Evolutionary conservation across 169 alveolate genomes (phyloP), one percentile per base, ranked within the genome.

Genomic region (Plasmodium gonderi): DNA sequence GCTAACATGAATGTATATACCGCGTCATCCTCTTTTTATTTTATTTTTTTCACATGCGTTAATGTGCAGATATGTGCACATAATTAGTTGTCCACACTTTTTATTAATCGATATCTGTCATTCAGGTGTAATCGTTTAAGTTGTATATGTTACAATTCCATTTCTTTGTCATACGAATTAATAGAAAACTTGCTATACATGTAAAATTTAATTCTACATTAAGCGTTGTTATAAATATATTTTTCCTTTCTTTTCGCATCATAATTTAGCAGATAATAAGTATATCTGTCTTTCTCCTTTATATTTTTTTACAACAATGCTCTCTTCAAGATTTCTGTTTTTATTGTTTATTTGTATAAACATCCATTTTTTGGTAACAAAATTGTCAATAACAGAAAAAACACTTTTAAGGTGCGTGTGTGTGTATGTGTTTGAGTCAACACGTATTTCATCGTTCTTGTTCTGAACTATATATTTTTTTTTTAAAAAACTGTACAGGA

Each of bases 41-140:
- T 23, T 11, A 29, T 40, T 75, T 40, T 75, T 75, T 49, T 64
- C 11, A 51, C 65, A 51, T 69, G 92, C 92, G 42, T 36, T 12
- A 45, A 42, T 72, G 92, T 83, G 92, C 92, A 83, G 14, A 36
- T 36, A 68, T 76, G 92, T 83, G 92, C 92, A 83, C 92, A 69
- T 47, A 80, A 80, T 38, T 40, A 33, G 23, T 29, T 49, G 90
- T 29, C 42, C 4, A 40, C 36, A 49, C n/a, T 47, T 79, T 51
- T 51, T 49, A 67, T 47, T 65, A 80, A 65, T 80, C n/a, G 11
- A 67, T 80, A 17, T n/a, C n/a, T 17, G 44, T 60, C 51, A 38
- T 60, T 80, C 78, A 80, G 36, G 69, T 14, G 49, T 20, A 67
- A 65, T 23, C 40, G 11, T 64, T 44, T n/a, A 60, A 12, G 91